Evolutionary conservation across 140 eudicot species (phyloP).

Genomic region (Ambrosia hybrid): DNA sequence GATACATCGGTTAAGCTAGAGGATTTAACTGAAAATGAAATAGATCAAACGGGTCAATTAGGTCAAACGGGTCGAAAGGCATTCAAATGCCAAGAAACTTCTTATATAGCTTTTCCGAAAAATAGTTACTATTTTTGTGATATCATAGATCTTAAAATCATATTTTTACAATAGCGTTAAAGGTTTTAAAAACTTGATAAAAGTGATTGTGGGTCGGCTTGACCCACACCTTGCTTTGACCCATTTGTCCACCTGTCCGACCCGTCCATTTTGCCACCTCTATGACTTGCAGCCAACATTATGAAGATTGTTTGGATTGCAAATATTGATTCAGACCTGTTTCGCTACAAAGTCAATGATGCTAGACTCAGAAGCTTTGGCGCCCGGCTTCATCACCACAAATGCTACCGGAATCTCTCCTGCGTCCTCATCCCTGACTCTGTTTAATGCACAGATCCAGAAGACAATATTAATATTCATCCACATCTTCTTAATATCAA

Average conservation of each 20-base stretch:
- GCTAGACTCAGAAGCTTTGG: slow-evolving; percentile 36
- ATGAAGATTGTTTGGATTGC: not conserved
- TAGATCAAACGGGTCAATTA: not conserved
- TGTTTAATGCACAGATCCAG: slow-evolving; percentile 14
- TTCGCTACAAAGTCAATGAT: slow-evolving; percentile 63
- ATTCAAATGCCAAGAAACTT: not conserved
- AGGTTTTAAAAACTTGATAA: not conserved
- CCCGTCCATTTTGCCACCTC: slow-evolving; percentile 2
- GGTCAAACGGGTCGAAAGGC: slow-evolving; percentile 6
- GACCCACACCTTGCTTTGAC: not conserved
- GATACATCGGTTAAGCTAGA: not conserved
- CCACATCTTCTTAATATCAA: not conserved
- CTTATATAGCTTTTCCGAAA: not conserved
- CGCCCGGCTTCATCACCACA: slow-evolving; percentile 55
- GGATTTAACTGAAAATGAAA: not conserved
- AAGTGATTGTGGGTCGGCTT: not conserved
- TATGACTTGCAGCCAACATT: not conserved
- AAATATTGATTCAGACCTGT: slow-evolving; percentile 42
- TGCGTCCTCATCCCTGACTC: slow-evolving; percentile 68
- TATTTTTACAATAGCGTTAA: not conserved
- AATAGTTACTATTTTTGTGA: not conserved
- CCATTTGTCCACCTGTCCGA: not conserved
- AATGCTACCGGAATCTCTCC: slow-evolving; percentile 89
- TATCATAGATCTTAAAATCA: not conserved
- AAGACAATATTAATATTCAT: not conserved